Evolutionary conservation across 2,329 filamentous ascomycete genomes (phyloP), one percentile per base, ranked within the genome.

Genomic region (Graphilbum fragrans): DNA sequence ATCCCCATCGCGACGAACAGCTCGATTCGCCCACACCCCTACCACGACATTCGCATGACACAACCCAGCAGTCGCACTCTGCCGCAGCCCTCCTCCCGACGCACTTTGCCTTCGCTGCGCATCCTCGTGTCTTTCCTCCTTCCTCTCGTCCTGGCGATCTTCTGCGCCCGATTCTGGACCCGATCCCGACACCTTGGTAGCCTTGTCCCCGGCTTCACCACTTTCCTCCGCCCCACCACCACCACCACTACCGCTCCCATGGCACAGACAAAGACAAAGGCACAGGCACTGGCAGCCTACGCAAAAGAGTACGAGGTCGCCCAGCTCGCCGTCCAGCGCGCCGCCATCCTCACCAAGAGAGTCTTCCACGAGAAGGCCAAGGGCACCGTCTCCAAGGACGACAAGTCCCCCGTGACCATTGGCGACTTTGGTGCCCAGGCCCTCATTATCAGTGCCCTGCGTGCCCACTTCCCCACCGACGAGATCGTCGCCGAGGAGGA

Each of bases 371-470:
- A 90, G 53, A 92, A 90, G 63, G 82, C 86, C 53, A 96, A 96
- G 67, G 90, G 90, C 52, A 95, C 92, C 36, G 72, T 94, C 39
- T 83, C 82, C 59, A 98, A 98, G 68, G 82, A 86, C 62, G 92
- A 98, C 70, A 86, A 86, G 58, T 94, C 88, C 10, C 92, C 92
- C 50, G 92, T 98, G 54, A 98, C 92, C 17, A 92, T 96, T 53
- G 92, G 90, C 59, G 92, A 98, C 66, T 96, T 94, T 61, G 92
- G 92, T 56, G 93, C 92, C 31, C 92, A 98, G 67, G 88, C 92
- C 25, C 77, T 98, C 50, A 94, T 98, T 63, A 94, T 96, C 56
- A 74, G 80, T 43, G 90, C 90, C 22, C 80, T 98, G 51, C 80
- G 81, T 62, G 77, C 85, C 63, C 86, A 83, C 63, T 98, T 98